Conservation (phyloP, 2,329 filamentous ascomycete species). For the Diaporthe aspalathi region DNA sequence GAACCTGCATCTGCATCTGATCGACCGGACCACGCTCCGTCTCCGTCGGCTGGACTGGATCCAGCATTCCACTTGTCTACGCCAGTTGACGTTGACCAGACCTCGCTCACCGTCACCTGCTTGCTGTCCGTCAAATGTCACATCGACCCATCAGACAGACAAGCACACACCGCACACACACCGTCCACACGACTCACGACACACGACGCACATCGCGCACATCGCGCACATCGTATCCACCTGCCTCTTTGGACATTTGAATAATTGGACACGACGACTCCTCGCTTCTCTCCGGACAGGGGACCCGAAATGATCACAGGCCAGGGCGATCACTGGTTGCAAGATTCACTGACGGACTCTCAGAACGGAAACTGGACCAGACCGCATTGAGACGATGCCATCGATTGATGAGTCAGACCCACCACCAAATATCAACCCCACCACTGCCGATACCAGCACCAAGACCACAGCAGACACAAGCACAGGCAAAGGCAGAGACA, state of each 20-base stretch:
- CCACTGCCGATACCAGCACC: background rate
- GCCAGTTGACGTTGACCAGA: too few species aligned
- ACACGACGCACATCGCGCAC: background rate
- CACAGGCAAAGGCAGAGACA: too few species aligned
- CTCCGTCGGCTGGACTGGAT: too few species aligned
- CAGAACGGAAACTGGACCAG: conserved; percentile 1
- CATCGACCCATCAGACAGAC: background rate
- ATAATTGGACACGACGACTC: background rate
- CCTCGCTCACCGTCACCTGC: background rate
- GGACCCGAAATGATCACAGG: conserved; percentile 3
- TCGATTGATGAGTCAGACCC: conserved; percentile 36
- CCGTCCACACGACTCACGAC: too few species aligned
- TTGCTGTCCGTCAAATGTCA: background rate
- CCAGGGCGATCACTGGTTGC: background rate
- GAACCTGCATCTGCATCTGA: background rate
- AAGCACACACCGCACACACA: too few species aligned
- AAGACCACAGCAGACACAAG: too few species aligned
- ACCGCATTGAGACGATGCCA: conserved; percentile 32
- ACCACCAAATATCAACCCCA: background rate
- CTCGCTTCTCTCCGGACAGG: background rate
- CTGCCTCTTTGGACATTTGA: conserved; percentile 1
- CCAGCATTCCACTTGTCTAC: too few species aligned
- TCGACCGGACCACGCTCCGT: background rate
- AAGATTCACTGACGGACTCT: background rate
- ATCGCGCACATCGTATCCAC: background rate